A percentile compares a stretch with the other conserved stretches of the same genome.
Evolutionary conservation across 1,139 yeast species (phyloP).

Genomic region (Geotrichum cucujoidarum): DNA sequence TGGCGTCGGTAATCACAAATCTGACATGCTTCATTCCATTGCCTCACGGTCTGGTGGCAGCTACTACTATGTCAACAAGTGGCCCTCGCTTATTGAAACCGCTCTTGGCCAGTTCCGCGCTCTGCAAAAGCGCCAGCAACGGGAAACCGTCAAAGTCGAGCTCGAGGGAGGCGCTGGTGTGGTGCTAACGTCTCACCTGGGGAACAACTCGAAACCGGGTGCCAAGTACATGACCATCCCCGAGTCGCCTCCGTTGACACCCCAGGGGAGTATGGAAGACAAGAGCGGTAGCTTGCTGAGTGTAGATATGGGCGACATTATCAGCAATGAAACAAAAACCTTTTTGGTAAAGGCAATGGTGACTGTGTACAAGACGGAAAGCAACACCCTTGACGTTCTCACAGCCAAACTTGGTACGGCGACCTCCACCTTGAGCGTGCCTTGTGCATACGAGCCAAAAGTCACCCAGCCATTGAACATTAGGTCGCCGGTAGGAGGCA

Average conservation of each 20-base stretch:
- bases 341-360: slow-evolving; percentile 22
- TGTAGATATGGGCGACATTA: slow-evolving; percentile 21
- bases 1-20: slow-evolving; percentile 5
- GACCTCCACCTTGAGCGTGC: background rate
- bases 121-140: background rate
- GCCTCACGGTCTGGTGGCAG: slow-evolving; percentile 4
- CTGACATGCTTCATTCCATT: background rate
- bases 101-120: background rate
- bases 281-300: background rate
- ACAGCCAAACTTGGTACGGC: background rate
- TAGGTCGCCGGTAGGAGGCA: background rate
- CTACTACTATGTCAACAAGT: slow-evolving; percentile 1
- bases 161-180: background rate
- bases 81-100: background rate
- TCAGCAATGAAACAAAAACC: slow-evolving; percentile 22
- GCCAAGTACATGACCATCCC: background rate
- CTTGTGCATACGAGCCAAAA: background rate
- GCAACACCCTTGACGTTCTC: background rate
- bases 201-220: background rate
- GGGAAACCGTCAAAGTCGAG: no score
- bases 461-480: background rate
- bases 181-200: no score
- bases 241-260: slow-evolving; percentile 9
- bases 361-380: no score
- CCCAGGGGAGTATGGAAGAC: background rate